Conservation (phyloP, 169 alveolate genomes). For the Eimeria falciformis region DNA sequence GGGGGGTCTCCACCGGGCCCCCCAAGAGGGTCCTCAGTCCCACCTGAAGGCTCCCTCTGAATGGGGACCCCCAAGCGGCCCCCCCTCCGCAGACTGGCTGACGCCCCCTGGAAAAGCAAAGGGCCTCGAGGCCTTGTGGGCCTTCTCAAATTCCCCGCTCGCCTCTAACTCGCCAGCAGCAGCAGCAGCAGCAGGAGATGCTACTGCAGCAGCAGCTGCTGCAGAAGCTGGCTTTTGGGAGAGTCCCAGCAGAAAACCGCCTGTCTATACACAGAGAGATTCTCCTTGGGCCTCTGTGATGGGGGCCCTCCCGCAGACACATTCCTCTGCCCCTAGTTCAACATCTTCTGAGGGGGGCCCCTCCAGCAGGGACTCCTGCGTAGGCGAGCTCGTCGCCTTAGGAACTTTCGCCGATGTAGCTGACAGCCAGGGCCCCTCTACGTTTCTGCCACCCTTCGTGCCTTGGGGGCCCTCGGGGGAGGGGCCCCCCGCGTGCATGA, state of each 20-base stretch:
- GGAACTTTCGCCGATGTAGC: background rate
- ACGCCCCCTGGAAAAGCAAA: too few relatives aligned
- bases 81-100: background rate
- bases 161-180: too few relatives aligned
- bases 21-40: background rate
- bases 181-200: constrained; percentile 5
- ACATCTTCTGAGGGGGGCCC: background rate
- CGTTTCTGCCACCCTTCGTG: background rate
- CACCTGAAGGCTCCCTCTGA: background rate
- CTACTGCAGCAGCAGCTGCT: background rate
- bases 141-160: too few relatives aligned
- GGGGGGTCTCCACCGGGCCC: background rate
- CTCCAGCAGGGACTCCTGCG: background rate
- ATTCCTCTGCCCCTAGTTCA: background rate
- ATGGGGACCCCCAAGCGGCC: constrained; percentile 35
- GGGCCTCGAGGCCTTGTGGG: too few relatives aligned
- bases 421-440: background rate
- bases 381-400: background rate
- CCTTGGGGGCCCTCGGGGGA: too few relatives aligned
- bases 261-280: background rate
- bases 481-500: too few relatives aligned
- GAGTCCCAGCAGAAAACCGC: too few relatives aligned
- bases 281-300: constrained; percentile 11
- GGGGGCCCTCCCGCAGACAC: constrained; percentile 12
- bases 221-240: too few relatives aligned